Evolutionary conservation across 768 basidiomycete genomes (phyloP).

Genomic region (Trametes villosa): DNA sequence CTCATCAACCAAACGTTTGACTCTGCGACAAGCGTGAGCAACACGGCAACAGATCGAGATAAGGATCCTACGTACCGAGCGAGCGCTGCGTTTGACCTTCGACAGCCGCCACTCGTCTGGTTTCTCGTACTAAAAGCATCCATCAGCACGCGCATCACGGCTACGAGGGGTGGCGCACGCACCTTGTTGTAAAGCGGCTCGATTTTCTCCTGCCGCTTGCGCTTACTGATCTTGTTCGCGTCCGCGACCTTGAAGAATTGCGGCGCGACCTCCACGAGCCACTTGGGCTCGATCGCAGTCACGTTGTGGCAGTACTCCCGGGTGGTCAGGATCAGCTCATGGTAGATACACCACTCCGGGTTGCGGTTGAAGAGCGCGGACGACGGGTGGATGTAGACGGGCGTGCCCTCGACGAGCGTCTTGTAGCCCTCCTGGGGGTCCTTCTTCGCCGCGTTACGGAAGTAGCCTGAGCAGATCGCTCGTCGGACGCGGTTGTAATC

Average conservation of each 20-base stretch:
- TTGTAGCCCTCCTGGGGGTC: slow-evolving; percentile 99
- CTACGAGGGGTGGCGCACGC: slow-evolving; percentile 11
- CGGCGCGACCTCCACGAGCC: slow-evolving; percentile 97
- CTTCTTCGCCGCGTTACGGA: slow-evolving; percentile 98
- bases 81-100: slow-evolving; percentile 88
- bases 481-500: slow-evolving; percentile 93
- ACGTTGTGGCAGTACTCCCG: slow-evolving; percentile 93
- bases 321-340: slow-evolving; percentile 96
- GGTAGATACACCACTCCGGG: slow-evolving; percentile 96
- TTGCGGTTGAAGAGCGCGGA: slow-evolving; percentile 96
- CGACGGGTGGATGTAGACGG: slow-evolving; percentile 97
- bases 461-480: slow-evolving; percentile 97
- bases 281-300: slow-evolving; percentile 95
- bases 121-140: slow-evolving; percentile 69
- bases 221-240: slow-evolving; percentile 95
- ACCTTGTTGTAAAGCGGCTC: slow-evolving; percentile 92
- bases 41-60: not conserved
- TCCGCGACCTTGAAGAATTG: slow-evolving; percentile 99
- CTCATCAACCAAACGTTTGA: slow-evolving; percentile 83
- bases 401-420: slow-evolving; percentile 96
- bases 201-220: slow-evolving; percentile 96
- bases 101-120: slow-evolving; percentile 94
- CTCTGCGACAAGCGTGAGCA: slow-evolving; percentile 44
- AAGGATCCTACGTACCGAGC: slow-evolving; percentile 50
- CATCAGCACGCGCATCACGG: slow-evolving; percentile 1